Base-by-base conservation (phyloP, 305 asterid species). In the Caryopteris hybrid region DNA sequence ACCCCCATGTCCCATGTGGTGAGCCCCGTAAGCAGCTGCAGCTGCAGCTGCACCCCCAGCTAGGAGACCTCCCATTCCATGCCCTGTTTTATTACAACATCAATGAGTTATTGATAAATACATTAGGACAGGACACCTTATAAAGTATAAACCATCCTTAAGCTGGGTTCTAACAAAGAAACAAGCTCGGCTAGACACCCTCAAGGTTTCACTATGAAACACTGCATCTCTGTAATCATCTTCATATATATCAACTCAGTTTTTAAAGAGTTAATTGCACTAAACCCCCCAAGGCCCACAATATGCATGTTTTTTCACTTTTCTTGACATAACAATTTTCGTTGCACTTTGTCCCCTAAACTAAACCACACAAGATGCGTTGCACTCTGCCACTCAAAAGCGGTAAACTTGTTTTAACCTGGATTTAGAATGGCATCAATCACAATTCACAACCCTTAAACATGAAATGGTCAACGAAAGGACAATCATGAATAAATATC, bases 11-110 rank as follows among this genome's bases (percentile, higher is more conserved):
- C 82, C 42, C 72, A 88, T 56, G 77, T 86, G 97, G 79, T 88
- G 96, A 7, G 87, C 88, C 50, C 97, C 97, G 36, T 86, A 88
- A 29, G 90, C 95, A 34, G 88, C 95, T 0, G 89, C 95, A 1
- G 89, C 91, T 3, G 88, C 94, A 1, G 92, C 89, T 38, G 90
- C 91, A 27, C 92, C 94, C 2, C 92, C 95, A 0, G 89, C 87
- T 61, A 82, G 63, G 23, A 76, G 13, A 20, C 76, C 76, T 68
- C 88, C 89, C 34, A 79, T 45, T 59, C 88, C 86, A 69, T 77
- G 87, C 34, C 96, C 97, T 91, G 74, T 43, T 57, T 68, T n/a
- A 70, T 70, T 29, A 29, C n/a, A 50, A 38, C 58, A 46, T 63
- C 14, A 43, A 39, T 27, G 39, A 64, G 64, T 22, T 16, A 64